Evolutionary conservation across 176 grass and related monocot genomes (phyloP).

Genomic region (Tuctoria greenei): DNA sequence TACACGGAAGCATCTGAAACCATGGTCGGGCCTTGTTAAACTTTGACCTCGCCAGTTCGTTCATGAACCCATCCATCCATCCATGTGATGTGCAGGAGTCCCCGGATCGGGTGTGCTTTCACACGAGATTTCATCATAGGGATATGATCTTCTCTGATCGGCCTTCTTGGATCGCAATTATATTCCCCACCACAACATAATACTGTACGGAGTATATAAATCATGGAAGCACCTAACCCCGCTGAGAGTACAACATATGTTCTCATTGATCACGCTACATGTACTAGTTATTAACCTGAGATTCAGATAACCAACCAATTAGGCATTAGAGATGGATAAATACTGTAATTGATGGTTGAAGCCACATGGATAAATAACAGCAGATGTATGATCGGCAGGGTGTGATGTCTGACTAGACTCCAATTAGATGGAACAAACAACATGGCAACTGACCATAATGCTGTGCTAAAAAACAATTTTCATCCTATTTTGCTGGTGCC

Average conservation of each 20-base stretch:
- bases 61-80: too few relatives aligned
- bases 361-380: slow-evolving; percentile 8
- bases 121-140: background rate
- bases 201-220: background rate
- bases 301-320: background rate
- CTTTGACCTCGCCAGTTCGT: too few relatives aligned
- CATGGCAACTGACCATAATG: background rate
- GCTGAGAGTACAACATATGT: too few relatives aligned
- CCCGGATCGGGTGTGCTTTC: slow-evolving; percentile 11
- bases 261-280: background rate
- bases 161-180: slow-evolving; percentile 4
- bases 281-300: background rate
- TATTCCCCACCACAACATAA: background rate
- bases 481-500: background rate
- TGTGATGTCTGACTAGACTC: background rate
- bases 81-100: too few relatives aligned
- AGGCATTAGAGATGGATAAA: too few relatives aligned
- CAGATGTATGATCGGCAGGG: background rate
- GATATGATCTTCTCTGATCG: slow-evolving; percentile 1
- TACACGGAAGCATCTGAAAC: too few relatives aligned
- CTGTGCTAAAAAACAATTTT: background rate
- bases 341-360: too few relatives aligned
- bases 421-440: background rate
- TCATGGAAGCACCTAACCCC: too few relatives aligned
- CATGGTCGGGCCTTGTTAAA: too few relatives aligned